These are phyloP conservation scores for Ceratonia siliqua DNA, from an alignment of 306 rosid species.

Conservation along the genomic window DNA sequence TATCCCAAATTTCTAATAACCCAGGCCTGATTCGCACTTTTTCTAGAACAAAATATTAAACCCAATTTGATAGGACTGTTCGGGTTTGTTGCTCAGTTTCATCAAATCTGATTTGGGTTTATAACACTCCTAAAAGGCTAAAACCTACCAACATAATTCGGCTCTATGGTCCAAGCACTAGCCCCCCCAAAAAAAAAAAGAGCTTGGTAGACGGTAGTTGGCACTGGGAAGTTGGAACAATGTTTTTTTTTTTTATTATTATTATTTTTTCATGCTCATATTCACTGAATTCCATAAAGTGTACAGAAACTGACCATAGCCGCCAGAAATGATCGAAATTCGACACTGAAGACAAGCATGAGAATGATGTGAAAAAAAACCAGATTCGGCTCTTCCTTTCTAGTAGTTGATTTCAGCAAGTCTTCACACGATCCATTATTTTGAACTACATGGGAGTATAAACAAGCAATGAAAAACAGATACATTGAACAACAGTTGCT, in stretches of 20 bases:
- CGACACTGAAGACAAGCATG: conserved; percentile 1
- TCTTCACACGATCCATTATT: conserved; percentile 42
- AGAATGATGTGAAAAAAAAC: background rate
- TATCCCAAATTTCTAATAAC: background rate
- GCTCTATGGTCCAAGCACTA: background rate
- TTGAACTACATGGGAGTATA: conserved; percentile 34
- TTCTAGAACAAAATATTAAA: too few species aligned
- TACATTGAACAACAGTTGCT: conserved; percentile 41
- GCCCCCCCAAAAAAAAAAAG: background rate
- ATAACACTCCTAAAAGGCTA: background rate
- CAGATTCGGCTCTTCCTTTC: conserved; percentile 19
- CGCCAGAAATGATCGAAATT: background rate
- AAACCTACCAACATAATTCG: background rate
- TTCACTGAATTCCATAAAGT: background rate
- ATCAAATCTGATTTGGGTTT: background rate
- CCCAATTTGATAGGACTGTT: background rate
- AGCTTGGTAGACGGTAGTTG: too few species aligned
- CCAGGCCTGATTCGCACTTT: background rate
- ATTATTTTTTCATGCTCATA: background rate
- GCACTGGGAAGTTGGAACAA: too few species aligned
- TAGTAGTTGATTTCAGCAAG: conserved; percentile 30
- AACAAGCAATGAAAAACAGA: conserved; percentile 35
- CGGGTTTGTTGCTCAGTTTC: background rate
- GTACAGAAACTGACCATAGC: background rate
- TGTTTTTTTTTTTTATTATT: too few species aligned